Conservation (phyloP, 495 filamentous ascomycete genomes). For the Durotheca rogersii region DNA sequence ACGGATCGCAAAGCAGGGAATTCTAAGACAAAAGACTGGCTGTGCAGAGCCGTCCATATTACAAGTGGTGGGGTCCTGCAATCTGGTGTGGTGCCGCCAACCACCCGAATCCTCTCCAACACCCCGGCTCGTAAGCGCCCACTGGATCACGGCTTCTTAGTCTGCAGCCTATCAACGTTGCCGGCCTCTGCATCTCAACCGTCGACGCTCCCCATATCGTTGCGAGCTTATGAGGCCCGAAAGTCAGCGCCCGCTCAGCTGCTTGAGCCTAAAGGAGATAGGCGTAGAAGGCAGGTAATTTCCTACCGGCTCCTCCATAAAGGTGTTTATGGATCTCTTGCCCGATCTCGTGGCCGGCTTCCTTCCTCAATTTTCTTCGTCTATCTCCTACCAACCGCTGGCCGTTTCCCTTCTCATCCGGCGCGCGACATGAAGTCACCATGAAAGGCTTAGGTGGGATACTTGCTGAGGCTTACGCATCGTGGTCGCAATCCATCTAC, state of each 20-base stretch:
- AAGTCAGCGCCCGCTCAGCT: conserved; percentile 34
- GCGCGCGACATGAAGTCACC: conserved; percentile 32
- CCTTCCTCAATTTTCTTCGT: conserved; percentile 28
- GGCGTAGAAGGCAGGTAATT: conserved; percentile 30
- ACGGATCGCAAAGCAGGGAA: conserved; percentile 44
- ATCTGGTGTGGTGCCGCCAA: conserved; percentile 48
- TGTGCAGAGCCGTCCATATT: conserved; percentile 44
- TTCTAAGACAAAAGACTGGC: conserved; percentile 51
- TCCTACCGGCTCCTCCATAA: conserved; percentile 25
- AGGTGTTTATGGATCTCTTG: conserved; percentile 32
- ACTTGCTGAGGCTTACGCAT: conserved; percentile 41
- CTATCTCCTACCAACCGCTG: conserved; percentile 34
- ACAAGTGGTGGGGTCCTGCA: conserved; percentile 46
- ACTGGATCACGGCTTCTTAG: conserved; percentile 46
- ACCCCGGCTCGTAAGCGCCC: conserved; percentile 54
- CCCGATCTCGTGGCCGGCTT: conserved; percentile 16
- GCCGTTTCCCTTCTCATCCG: conserved; percentile 27
- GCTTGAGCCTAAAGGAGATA: conserved; percentile 35
- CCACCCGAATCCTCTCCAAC: conserved; percentile 46
- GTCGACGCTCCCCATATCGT: conserved; percentile 31
- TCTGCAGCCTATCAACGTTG: conserved; percentile 49
- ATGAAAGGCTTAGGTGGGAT: conserved; percentile 45
- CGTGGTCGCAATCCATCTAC: conserved; percentile 44
- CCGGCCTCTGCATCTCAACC: conserved; percentile 33
- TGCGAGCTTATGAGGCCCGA: conserved; percentile 29